phyloP scores from a whole-genome alignment of 371 early-diverging fungal genomes.

The Haplosporangium sp. region DNA sequence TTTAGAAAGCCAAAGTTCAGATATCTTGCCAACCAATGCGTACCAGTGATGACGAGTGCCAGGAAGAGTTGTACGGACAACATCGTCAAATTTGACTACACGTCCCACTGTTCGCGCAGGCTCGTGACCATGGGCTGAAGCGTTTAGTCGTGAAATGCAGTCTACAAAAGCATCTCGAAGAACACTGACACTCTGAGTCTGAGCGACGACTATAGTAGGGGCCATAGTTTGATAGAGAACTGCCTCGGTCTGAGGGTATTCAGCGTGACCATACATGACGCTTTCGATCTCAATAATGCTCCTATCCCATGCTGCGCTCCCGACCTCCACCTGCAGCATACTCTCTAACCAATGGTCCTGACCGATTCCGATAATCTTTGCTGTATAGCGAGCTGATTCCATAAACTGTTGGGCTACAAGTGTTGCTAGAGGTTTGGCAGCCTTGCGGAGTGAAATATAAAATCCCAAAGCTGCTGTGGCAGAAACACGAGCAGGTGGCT shows the following conservation, averaged over 20 bases:
- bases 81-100: constrained; percentile 41
- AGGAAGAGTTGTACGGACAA: constrained; percentile 39
- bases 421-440: constrained; percentile 46
- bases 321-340: constrained; percentile 54
- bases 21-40: constrained; percentile 52
- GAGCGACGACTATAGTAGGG: constrained; percentile 48
- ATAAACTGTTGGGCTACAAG: constrained; percentile 54
- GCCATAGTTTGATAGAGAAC: constrained; percentile 51
- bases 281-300: constrained; percentile 51
- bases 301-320: constrained; percentile 46
- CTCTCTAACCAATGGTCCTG: constrained; percentile 50
- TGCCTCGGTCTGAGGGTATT: constrained; percentile 46
- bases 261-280: constrained; percentile 39
- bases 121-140: constrained; percentile 6
- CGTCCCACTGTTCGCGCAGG: neutral
- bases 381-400: constrained; percentile 52
- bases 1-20: constrained; percentile 50
- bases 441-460: constrained; percentile 44
- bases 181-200: constrained; percentile 40
- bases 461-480: constrained; percentile 52
- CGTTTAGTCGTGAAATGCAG: constrained; percentile 47
- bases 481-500: constrained; percentile 51
- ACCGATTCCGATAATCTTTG: constrained; percentile 43
- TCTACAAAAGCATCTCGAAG: constrained; percentile 45
- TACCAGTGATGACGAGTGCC: constrained; percentile 56